Percentiles rank a stretch among this genome's conserved stretches.
phyloP scores from a whole-genome alignment of 495 filamentous ascomycete genomes.

The Friedmanniomyces endolithicus region DNA sequence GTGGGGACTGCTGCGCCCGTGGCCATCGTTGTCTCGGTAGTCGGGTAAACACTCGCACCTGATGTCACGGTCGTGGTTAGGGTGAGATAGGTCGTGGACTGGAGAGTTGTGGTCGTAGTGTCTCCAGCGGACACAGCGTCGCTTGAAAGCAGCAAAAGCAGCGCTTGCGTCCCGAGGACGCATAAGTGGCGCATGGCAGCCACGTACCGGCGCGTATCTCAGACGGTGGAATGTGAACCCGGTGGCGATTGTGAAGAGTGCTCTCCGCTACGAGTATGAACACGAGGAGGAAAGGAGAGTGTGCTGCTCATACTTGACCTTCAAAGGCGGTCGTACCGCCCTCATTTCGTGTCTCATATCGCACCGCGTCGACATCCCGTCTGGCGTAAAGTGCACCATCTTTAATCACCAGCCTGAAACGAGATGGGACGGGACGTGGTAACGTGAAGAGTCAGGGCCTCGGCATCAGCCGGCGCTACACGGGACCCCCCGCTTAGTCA shows the following conservation, averaged over 20 bases:
- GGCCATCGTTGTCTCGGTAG: neutral
- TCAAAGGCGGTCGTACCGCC: neutral
- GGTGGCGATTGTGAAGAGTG: neutral
- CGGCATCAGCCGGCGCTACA: neutral
- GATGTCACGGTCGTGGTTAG: conserved; percentile 9
- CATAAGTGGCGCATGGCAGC: neutral
- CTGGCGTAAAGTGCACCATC: conserved; percentile 2
- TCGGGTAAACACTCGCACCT: neutral
- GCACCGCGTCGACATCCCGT: neutral
- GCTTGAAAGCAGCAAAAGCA: neutral
- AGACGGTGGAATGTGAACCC: neutral
- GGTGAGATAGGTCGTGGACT: conserved; percentile 11
- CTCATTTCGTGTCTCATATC: conserved; percentile 4
- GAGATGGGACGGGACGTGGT: neutral
- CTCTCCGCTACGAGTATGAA: neutral
- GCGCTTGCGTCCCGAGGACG: conserved; percentile 3
- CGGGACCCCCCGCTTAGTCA: neutral
- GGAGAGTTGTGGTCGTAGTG: conserved; percentile 10
- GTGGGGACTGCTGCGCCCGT: neutral
- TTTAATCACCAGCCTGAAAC: neutral
- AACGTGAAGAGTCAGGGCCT: neutral
- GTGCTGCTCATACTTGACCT: neutral
- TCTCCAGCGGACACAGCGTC: neutral
- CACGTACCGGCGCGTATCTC: neutral
- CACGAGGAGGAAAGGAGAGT: neutral